These are phyloP conservation scores for Solanum chiquidenum DNA, from an alignment of 257 asterid species.

Conservation along the genomic window DNA sequence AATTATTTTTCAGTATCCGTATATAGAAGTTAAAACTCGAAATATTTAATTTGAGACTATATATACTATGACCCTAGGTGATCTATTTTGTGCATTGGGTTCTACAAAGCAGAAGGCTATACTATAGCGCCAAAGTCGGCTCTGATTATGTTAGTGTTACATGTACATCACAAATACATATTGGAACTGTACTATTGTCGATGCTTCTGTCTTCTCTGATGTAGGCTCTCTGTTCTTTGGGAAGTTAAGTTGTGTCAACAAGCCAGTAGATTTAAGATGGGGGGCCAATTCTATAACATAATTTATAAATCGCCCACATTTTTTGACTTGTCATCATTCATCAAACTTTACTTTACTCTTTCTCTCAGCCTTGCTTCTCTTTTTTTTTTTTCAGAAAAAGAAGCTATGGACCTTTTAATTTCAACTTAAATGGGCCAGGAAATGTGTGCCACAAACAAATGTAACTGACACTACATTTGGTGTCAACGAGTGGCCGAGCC, in stretches of 20 bases:
- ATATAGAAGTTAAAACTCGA: not conserved
- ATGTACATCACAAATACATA: not conserved
- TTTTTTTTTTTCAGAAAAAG: not conserved
- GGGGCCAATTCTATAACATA: not conserved
- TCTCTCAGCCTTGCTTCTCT: not conserved
- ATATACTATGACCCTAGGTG: not conserved
- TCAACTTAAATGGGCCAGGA: not conserved
- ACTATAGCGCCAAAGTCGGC: not conserved
- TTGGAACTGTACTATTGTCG: not conserved
- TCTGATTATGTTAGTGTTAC: not conserved
- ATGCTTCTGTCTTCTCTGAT: not conserved
- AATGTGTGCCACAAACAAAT: not conserved
- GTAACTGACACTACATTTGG: not conserved
- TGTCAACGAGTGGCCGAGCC: rapidly evolving
- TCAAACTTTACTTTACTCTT: not conserved
- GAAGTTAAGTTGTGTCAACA: not conserved
- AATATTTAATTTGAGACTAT: not conserved
- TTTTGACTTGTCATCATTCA: not conserved
- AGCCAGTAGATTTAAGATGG: not conserved
- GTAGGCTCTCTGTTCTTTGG: not conserved
- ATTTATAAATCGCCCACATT: not conserved
- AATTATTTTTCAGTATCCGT: not conserved
- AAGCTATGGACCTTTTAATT: not conserved
- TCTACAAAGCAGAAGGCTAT: not conserved
- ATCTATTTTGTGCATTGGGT: not conserved